A percentile compares a stretch with the other conserved stretches of the same genome.
phyloP scores from a whole-genome alignment of 78 protist genomes.

The Paratrimastix pyriformis region DNA sequence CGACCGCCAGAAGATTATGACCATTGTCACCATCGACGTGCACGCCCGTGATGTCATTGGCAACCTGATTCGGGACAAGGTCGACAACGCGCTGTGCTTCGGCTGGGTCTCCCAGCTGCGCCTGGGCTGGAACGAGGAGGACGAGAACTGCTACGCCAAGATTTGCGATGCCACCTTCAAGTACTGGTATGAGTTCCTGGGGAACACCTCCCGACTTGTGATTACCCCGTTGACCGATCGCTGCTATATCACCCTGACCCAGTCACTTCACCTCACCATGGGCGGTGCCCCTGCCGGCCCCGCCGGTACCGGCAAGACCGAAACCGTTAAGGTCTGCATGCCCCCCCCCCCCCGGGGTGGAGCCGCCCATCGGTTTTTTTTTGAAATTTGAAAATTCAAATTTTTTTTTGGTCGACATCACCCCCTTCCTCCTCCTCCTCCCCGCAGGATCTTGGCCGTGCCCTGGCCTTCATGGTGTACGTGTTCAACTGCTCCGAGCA shows the following conservation, averaged over 20 bases:
- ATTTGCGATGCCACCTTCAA: slow-evolving; percentile 58
- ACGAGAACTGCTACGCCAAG: slow-evolving; percentile 10
- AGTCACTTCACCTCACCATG: slow-evolving; percentile 62
- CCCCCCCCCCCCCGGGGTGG: no score
- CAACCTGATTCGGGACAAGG: slow-evolving; percentile 41
- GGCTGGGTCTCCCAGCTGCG: slow-evolving; percentile 78
- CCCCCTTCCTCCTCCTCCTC: background rate
- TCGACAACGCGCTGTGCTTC: slow-evolving; percentile 28
- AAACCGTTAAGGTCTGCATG: slow-evolving; percentile 66
- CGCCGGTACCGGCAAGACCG: slow-evolving; percentile 90
- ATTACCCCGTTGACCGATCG: slow-evolving; percentile 86
- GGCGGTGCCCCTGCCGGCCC: slow-evolving; percentile 92
- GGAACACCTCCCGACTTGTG: slow-evolving; percentile 70
- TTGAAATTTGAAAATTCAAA: background rate
- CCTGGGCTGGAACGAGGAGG: slow-evolving; percentile 53
- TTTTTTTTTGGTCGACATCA: background rate
- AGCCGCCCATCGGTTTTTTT: background rate
- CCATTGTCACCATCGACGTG: slow-evolving; percentile 68
- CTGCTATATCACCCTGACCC: slow-evolving; percentile 83
- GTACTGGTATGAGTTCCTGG: slow-evolving; percentile 73
- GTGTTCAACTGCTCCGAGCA: slow-evolving; percentile 79
- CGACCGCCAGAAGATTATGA: slow-evolving; percentile 55
- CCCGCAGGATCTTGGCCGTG: slow-evolving; percentile 45
- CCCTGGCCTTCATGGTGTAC: slow-evolving; percentile 40
- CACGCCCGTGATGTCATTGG: slow-evolving; percentile 70